phyloP scores from a whole-genome alignment of 352 stramenopile species.

The Globisporangium camurandrum region DNA sequence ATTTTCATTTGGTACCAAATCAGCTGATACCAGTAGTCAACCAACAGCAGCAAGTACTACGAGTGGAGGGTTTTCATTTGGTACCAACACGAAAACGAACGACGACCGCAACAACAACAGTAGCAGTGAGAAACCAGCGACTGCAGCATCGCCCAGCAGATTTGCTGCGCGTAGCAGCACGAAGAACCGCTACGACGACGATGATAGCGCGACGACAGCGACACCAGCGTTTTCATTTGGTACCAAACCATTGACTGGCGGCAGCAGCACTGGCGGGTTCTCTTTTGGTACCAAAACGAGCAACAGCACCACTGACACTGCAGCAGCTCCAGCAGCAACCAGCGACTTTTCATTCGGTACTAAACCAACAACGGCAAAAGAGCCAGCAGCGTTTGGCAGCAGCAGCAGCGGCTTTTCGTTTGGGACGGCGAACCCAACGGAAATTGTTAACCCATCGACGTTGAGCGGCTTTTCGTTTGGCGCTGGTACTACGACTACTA shows the following conservation, averaged over 20 bases:
- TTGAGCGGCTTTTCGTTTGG: conserved; percentile 3
- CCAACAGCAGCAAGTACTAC: conserved; percentile 17
- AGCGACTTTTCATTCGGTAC: conserved; percentile 27
- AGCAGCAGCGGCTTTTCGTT: conserved; percentile 10
- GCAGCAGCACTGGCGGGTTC: conserved; percentile 21
- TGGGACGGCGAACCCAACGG: neutral
- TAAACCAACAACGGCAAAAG: neutral
- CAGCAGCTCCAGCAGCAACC: conserved; percentile 9
- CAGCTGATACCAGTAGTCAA: conserved; percentile 7
- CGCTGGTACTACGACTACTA: neutral
- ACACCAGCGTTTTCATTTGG: too few relatives aligned
- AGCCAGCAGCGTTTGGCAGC: neutral
- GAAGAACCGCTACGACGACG: too few relatives aligned
- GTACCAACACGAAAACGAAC: conserved; percentile 14
- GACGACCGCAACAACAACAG: conserved; percentile 16
- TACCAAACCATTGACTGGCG: too few relatives aligned
- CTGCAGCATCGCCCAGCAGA: too few relatives aligned
- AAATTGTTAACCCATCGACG: neutral
- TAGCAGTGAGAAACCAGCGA: conserved; percentile 1
- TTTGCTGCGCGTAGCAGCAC: too few relatives aligned
- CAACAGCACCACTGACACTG: conserved; percentile 1
- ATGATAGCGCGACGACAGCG: too few relatives aligned
- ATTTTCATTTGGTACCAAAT: conserved; percentile 27
- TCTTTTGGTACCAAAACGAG: conserved; percentile 27
- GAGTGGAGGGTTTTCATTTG: conserved; percentile 33